Percentiles rank a stretch among this genome's conserved stretches.
Conservation (phyloP, 106 monocot genomes). For the Iris macrosiphon region DNA sequence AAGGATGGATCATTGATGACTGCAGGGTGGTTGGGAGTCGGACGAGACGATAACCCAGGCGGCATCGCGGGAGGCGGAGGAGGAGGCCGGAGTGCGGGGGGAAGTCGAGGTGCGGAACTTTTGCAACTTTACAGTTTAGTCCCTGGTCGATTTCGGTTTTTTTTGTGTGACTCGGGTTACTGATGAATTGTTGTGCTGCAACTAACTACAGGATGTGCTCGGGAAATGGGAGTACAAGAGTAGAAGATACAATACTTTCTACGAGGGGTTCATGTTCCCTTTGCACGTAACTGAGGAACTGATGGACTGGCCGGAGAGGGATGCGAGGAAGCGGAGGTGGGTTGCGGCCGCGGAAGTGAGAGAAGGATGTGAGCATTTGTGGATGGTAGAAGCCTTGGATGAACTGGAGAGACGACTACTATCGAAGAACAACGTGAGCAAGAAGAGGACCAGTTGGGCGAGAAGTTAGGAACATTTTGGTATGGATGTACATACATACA, state of each 20-base stretch:
- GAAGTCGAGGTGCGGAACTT: conserved; percentile 57
- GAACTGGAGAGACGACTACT: background rate
- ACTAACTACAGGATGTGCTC: conserved; percentile 24
- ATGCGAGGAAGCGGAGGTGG: conserved; percentile 38
- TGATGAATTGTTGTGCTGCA: too few species aligned
- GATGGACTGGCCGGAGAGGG: conserved; percentile 44
- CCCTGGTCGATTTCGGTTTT: too few species aligned
- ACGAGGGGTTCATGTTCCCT: conserved; percentile 54
- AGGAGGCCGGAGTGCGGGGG: conserved; percentile 60
- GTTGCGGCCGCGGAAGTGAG: conserved; percentile 20
- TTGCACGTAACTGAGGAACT: conserved; percentile 43
- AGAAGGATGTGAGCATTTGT: conserved; percentile 25
- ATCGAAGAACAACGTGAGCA: too few species aligned
- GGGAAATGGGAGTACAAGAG: conserved; percentile 53
- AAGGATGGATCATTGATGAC: background rate
- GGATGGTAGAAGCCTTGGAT: conserved; percentile 46
- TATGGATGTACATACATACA: too few species aligned
- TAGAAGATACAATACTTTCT: conserved; percentile 12
- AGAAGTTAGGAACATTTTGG: too few species aligned
- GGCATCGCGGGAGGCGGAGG: conserved; percentile 44
- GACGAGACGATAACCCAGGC: conserved; percentile 41
- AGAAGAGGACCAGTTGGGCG: too few species aligned
- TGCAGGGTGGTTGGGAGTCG: conserved; percentile 59
- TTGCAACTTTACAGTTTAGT: too few species aligned
- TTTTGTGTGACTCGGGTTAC: too few species aligned